Evolutionary conservation across 1,284 basidiomycete species (phyloP), one percentile per base, ranked within the genome.

Genomic region (Irpex lacteus): DNA sequence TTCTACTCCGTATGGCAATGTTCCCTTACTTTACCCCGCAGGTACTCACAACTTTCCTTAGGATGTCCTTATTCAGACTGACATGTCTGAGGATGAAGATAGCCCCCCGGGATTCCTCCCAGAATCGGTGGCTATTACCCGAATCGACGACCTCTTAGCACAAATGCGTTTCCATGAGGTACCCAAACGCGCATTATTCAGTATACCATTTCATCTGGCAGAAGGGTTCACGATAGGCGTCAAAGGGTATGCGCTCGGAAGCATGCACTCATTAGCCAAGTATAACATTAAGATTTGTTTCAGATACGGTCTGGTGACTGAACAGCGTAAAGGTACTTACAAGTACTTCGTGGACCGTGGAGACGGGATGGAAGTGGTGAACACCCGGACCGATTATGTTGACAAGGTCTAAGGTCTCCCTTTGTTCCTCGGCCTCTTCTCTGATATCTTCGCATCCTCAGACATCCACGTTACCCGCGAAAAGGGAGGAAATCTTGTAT

Each of bases 181-280:
- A 7, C 90, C 93, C 0, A 99, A 98, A 74, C 86, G 96, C n/a
- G 86, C 93, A 0, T 79, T 89, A 11, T 98, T 96, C 76, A 92
- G 84, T 68, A 81, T 97, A 40, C 90, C 92, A 1, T 85, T 99
- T 61, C 84, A 90, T 67, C 81, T 99, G 34, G 94, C 87, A 1
- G 82, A 91, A 13, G 92, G 86, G 1, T 88, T 98, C 66, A 85
- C 86, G 15, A 96, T 99, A 66, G 94, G 95, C 2, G 83, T 98
- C 59, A 95, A 95, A 74, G 98, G 96, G 90, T 96, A 56, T 9
- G 71, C 69, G 82, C 71, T 64, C 65, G 68, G 11, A 34, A 47
- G 50, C 36, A 38, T 47, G 47, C 7, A 18, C 55, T 38, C 54
- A 19, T 15, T 38, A 18, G 11, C 11, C 52, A 5, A 15, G 32